Evolutionary conservation across 1,284 basidiomycete genomes (phyloP).

Genomic region (Flammula alnicola): DNA sequence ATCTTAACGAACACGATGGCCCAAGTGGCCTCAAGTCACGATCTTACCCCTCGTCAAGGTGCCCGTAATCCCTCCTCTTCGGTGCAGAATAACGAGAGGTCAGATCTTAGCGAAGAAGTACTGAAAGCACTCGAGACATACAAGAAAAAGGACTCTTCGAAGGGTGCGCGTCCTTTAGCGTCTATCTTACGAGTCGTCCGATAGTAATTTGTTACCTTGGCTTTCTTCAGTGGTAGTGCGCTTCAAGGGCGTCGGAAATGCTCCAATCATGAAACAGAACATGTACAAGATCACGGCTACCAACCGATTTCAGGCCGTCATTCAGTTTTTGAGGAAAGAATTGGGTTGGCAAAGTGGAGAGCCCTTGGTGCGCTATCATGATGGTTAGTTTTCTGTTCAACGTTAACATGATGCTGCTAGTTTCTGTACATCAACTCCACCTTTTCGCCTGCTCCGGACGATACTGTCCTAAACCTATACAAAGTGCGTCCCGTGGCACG

Average conservation of each 20-base stretch:
- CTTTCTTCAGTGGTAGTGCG: conserved; percentile 82
- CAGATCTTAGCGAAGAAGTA: conserved; percentile 55
- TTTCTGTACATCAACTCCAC: conserved; percentile 99
- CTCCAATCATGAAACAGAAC: conserved; percentile 98
- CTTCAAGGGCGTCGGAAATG: conserved; percentile 98
- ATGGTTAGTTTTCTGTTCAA: neutral
- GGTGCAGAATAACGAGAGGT: conserved; percentile 36
- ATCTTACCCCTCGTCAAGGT: conserved; percentile 42
- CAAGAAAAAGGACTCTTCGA: conserved; percentile 83
- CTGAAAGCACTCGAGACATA: conserved; percentile 79
- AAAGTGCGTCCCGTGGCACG: conserved; percentile 55
- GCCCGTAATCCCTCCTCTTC: conserved; percentile 42
- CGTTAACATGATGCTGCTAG: conserved; percentile 45
- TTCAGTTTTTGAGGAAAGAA: conserved; percentile 91
- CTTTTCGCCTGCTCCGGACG: conserved; percentile 93
- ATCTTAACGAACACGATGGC: conserved; percentile 22
- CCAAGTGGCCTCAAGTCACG: conserved; percentile 41
- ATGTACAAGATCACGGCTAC: conserved; percentile 97
- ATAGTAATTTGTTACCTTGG: neutral
- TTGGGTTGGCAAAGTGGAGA: conserved; percentile 89
- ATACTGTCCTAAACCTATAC: conserved; percentile 89
- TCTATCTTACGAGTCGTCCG: conserved; percentile 1
- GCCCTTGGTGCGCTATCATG: conserved; percentile 69
- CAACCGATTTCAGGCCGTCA: conserved; percentile 95
- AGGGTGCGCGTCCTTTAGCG: conserved; percentile 56